A percentile compares a stretch with the other conserved stretches of the same genome.
These are phyloP conservation scores for Aspergillus steynii DNA, from an alignment of 495 filamentous ascomycete genomes.

Conservation along the genomic window DNA sequence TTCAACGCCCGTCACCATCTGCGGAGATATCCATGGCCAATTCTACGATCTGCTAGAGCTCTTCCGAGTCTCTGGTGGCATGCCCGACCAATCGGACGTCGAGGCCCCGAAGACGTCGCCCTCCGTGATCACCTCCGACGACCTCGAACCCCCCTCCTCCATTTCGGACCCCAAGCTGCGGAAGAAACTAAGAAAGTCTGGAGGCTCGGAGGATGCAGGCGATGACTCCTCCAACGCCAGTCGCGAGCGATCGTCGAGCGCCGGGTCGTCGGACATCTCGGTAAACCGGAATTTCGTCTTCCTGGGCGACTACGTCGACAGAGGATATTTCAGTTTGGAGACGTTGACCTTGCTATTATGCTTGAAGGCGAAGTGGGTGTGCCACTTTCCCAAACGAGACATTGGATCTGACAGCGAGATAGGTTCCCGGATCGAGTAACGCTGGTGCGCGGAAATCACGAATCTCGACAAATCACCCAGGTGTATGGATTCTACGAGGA, in stretches of 20 bases:
- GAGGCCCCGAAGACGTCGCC: constrained; percentile 63
- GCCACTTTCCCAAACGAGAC: neutral
- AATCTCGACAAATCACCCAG: constrained; percentile 96
- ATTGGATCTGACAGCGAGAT: constrained; percentile 7
- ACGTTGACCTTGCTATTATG: constrained; percentile 95
- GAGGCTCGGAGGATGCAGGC: constrained; percentile 39
- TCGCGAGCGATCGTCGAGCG: constrained; percentile 40
- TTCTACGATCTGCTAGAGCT: constrained; percentile 98
- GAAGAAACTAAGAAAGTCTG: constrained; percentile 66
- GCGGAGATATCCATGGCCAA: constrained; percentile 97
- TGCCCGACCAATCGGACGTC: constrained; percentile 75
- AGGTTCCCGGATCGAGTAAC: constrained; percentile 96
- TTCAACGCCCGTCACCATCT: constrained; percentile 93
- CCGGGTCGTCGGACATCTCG: constrained; percentile 40
- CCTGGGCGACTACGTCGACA: constrained; percentile 94
- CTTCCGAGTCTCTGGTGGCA: constrained; percentile 92
- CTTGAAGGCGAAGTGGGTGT: constrained; percentile 86
- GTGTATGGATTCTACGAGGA: constrained; percentile 99
- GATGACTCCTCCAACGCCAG: constrained; percentile 21
- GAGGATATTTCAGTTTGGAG: constrained; percentile 96
- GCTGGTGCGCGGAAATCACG: constrained; percentile 94
- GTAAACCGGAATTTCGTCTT: constrained; percentile 86
- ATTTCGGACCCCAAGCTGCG: constrained; percentile 82
- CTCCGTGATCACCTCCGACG: constrained; percentile 73
- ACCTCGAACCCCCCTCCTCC: constrained; percentile 82